Base-by-base conservation (phyloP, 208 protist genomes). In the Trichomonas gallinae region DNA sequence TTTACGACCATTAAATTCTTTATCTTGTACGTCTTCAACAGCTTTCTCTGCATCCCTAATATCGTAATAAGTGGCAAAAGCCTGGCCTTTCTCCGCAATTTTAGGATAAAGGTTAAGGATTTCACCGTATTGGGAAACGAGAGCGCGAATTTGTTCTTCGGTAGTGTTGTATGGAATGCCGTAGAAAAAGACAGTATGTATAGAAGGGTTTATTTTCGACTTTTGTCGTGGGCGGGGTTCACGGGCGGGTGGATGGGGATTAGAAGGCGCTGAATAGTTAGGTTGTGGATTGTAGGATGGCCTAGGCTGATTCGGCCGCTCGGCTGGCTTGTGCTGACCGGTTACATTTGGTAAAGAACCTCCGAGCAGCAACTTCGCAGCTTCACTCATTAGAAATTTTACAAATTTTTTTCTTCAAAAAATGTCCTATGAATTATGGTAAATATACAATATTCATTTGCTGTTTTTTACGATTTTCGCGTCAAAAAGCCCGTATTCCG, bases 61-160 rank as follows among this genome's bases (percentile, higher is more conserved):
- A 38, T 93, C 44, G 45, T 58, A 93, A 51, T 93, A 93, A 38
- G 87, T 93, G n/a, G 45, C 87, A 93, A 93, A 93, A 10, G 87
- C 87, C n/a, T 48, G 42, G 34, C 87, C 87, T 38, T 93, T 48
- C 8, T 48, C 44, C 11, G 31, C 9, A n/a, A 89, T 89, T 8
- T 34, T 13, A 1, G 87, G 36, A 51, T 93, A 93, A 9, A 93
- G 42, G 46, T 93, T 51, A 10, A 44, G 0, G 9, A 93, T 51
- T 93, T 93, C 87, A 26, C 87, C 87, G 31, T 36, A 93, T n/a
- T 40, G 42, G 3, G 13, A 13, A 38, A 38, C 44, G 31, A 93
- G 46, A 34, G 44, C 87, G n/a, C 46, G 9, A 17, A 93, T 48
- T 51, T 48, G 44, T 42, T 93, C 87, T 38, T 51, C 9, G 11